Conservation (phyloP, 2,329 filamentous ascomycete genomes). For the Golovinomyces cichoracearum region DNA sequence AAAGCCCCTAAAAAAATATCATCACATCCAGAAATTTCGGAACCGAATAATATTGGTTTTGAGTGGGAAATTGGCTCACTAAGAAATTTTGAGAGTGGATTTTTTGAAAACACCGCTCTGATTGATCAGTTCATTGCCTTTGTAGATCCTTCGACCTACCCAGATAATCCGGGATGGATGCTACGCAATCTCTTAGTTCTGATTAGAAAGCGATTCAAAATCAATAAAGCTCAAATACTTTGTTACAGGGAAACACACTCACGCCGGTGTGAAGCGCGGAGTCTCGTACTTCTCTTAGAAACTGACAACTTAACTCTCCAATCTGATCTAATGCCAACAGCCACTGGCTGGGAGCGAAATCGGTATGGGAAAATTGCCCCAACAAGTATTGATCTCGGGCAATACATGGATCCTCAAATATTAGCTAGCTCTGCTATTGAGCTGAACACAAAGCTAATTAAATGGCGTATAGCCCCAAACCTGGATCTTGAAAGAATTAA, state of each 20-base stretch:
- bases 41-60: slow-evolving; percentile 26
- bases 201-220: slow-evolving; percentile 53
- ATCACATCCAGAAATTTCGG: slow-evolving; percentile 19
- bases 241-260: slow-evolving; percentile 71
- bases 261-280: slow-evolving; percentile 54
- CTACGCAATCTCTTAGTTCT: slow-evolving; percentile 70
- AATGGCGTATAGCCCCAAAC: slow-evolving; percentile 81
- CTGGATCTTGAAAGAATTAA: slow-evolving; percentile 76
- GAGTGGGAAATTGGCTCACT: slow-evolving; percentile 56
- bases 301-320: slow-evolving; percentile 10
- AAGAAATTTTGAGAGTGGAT: slow-evolving; percentile 56
- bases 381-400: slow-evolving; percentile 56
- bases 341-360: slow-evolving; percentile 87
- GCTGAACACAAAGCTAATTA: slow-evolving; percentile 92
- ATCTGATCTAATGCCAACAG: slow-evolving; percentile 43
- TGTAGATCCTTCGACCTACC: slow-evolving; percentile 76
- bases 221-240: slow-evolving; percentile 55
- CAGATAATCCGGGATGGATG: slow-evolving; percentile 73
- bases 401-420: slow-evolving; percentile 75
- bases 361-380: slow-evolving; percentile 50
- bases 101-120: slow-evolving; percentile 49
- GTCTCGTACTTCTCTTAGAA: slow-evolving; percentile 38
- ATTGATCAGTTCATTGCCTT: slow-evolving; percentile 67
- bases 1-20: slow-evolving; percentile 11
- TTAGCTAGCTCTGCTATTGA: slow-evolving; percentile 87